Conservation (phyloP, 331 rosid genomes). For the Rhamnella rubrinervis region DNA sequence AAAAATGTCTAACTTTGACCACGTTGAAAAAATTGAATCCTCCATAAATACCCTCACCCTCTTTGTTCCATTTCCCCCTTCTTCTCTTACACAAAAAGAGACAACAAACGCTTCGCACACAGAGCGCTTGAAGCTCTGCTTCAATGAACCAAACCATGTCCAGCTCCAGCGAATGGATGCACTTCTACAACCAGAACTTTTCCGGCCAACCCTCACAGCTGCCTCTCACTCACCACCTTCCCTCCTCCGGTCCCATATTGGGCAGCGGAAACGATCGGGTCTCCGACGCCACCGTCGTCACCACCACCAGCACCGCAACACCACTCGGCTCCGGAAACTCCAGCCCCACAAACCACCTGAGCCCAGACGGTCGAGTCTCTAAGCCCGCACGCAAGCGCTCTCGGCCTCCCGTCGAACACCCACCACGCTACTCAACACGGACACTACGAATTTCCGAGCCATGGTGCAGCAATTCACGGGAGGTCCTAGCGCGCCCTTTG, state of each 20-base stretch:
- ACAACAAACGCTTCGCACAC: too few species aligned
- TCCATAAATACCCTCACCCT: slow-evolving; percentile 39
- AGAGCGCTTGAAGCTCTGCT: neutral
- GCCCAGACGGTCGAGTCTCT: slow-evolving; percentile 57
- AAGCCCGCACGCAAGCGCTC: slow-evolving; percentile 63
- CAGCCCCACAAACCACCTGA: slow-evolving; percentile 40
- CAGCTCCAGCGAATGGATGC: slow-evolving; percentile 66
- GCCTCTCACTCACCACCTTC: slow-evolving; percentile 8
- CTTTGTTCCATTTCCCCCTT: slow-evolving; percentile 24
- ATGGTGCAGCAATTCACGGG: slow-evolving; percentile 95
- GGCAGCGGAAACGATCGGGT: slow-evolving; percentile 9
- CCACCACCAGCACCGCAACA: neutral
- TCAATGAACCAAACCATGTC: slow-evolving; percentile 69
- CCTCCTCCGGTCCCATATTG: slow-evolving; percentile 5
- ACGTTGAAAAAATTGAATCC: slow-evolving; percentile 4
- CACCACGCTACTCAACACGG: slow-evolving; percentile 76
- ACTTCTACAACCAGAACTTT: slow-evolving; percentile 58
- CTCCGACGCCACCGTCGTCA: slow-evolving; percentile 36
- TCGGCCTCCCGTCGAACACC: slow-evolving; percentile 77
- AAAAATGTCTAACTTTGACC: slow-evolving; percentile 38
- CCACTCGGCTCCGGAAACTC: slow-evolving; percentile 13
- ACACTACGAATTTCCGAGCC: slow-evolving; percentile 78
- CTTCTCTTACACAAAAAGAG: slow-evolving; percentile 24
- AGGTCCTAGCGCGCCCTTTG: slow-evolving; percentile 62
- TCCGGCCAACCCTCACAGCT: slow-evolving; percentile 21